These are phyloP conservation scores for rapeseed (Brassica napus) DNA, from an alignment of 345 rosid genomes.

Conservation along the genomic window DNA sequence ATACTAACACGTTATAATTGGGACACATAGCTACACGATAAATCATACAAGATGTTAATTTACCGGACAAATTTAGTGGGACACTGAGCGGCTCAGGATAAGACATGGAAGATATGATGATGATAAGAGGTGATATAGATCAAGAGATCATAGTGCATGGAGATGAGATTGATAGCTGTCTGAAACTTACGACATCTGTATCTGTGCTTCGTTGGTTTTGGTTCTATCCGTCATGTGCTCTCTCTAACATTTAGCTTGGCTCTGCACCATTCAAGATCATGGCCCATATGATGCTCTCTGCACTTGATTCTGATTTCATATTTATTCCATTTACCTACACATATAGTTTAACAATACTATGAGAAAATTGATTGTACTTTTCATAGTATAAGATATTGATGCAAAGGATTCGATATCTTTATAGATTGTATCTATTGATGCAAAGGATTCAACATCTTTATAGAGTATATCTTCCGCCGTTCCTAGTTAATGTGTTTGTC, in stretches of 20 bases:
- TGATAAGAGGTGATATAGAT: conserved; percentile 2
- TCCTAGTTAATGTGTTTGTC: background rate
- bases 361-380: background rate
- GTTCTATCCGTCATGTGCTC: conserved; percentile 32
- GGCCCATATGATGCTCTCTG: conserved; percentile 36
- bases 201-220: conserved; percentile 20
- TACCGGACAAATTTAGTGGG: conserved; percentile 1
- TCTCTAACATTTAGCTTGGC: conserved; percentile 20
- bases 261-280: conserved; percentile 35
- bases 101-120: conserved; percentile 20
- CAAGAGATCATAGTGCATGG: conserved; percentile 13
- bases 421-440: background rate
- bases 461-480: background rate
- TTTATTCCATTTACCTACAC: conserved; percentile 7
- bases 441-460: background rate
- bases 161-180: conserved; percentile 28
- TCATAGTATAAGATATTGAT: background rate
- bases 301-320: conserved; percentile 25
- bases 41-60: conserved; percentile 5
- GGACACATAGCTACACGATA: background rate
- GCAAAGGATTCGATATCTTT: background rate
- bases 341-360: background rate
- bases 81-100: conserved; percentile 13
- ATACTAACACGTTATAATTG: background rate
- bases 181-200: conserved; percentile 5